Conservation (phyloP, 202 grass and related monocot genomes). For the Saccharum hybrid region DNA sequence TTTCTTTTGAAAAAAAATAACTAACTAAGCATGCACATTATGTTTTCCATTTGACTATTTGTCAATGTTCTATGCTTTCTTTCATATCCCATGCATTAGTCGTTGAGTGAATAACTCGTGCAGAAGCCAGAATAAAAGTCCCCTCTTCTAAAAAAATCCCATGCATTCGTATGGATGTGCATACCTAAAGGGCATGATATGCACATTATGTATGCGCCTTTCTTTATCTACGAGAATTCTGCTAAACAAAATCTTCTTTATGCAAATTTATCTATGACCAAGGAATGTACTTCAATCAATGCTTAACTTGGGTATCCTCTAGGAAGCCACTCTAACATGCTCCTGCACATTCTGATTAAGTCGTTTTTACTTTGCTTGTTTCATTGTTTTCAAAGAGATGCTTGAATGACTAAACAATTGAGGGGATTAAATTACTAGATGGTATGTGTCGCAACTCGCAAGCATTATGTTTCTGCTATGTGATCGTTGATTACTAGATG, state of each 20-base stretch:
- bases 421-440: slow-evolving; percentile 3
- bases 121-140: background rate
- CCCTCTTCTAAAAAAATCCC: background rate
- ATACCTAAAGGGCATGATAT: background rate
- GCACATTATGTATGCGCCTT: background rate
- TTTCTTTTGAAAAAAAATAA: background rate
- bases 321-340: background rate
- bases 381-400: background rate
- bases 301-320: background rate
- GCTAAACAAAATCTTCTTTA: background rate
- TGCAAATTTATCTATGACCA: slow-evolving; percentile 24
- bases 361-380: background rate
- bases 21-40: background rate
- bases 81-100: background rate
- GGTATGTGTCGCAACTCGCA: background rate
- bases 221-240: slow-evolving; percentile 19
- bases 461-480: background rate
- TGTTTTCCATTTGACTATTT: slow-evolving; percentile 10
- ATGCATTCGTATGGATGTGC: background rate
- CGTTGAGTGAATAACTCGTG: background rate
- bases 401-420: background rate
- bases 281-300: slow-evolving; percentile 18
- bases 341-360: background rate
- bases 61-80: background rate
- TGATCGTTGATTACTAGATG: slow-evolving; percentile 12